Evolutionary conservation across 768 basidiomycete species (phyloP).

Genomic region (Scleroderma bovista): DNA sequence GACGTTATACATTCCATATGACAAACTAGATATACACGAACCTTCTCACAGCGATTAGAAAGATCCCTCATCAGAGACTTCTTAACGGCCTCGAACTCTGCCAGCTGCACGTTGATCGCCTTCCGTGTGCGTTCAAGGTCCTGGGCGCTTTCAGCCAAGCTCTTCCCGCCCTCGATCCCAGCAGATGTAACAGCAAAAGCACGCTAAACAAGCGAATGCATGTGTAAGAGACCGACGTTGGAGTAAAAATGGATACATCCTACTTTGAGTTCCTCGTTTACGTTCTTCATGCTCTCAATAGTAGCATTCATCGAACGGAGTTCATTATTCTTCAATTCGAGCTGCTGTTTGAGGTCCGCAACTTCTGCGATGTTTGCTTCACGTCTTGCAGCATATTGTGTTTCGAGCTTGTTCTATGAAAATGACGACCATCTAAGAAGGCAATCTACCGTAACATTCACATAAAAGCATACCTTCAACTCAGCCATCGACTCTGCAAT

Average conservation of each 20-base stretch:
- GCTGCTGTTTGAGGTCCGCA: constrained; percentile 80
- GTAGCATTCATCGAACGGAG: constrained; percentile 78
- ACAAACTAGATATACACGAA: constrained; percentile 25
- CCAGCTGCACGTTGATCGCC: constrained; percentile 94
- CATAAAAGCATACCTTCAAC: constrained; percentile 60
- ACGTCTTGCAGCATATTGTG: constrained; percentile 88
- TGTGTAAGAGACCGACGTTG: constrained; percentile 4
- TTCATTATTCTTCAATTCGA: constrained; percentile 81
- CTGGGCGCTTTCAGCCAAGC: constrained; percentile 93
- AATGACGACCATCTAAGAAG: constrained; percentile 2
- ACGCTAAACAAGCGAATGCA: constrained; percentile 48
- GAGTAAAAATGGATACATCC: constrained; percentile 11
- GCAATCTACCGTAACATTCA: background rate
- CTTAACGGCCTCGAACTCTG: constrained; percentile 98
- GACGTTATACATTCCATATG: constrained; percentile 9
- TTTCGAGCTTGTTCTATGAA: constrained; percentile 82
- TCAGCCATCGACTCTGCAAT: constrained; percentile 81
- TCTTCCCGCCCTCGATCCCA: constrained; percentile 95
- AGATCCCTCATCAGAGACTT: constrained; percentile 98
- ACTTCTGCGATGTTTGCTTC: constrained; percentile 86
- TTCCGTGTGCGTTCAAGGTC: constrained; percentile 96
- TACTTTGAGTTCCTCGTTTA: constrained; percentile 98
- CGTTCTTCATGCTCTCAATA: constrained; percentile 89
- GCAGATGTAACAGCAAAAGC: constrained; percentile 96
- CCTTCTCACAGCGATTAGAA: constrained; percentile 99